Base-by-base conservation (phyloP, 2,329 filamentous ascomycete species). In the Chrysoporthe austroafricana region DNA sequence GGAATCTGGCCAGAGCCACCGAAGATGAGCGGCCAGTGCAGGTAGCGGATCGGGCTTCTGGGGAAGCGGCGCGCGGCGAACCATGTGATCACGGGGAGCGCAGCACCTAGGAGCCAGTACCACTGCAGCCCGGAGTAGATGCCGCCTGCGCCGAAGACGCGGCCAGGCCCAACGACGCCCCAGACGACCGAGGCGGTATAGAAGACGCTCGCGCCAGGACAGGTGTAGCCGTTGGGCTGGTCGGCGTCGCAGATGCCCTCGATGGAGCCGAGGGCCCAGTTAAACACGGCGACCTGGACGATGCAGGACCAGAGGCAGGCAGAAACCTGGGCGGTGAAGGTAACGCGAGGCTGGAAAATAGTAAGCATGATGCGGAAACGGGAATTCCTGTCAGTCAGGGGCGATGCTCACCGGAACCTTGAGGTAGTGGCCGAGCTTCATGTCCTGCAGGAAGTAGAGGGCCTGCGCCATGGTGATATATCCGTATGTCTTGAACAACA, bases 401-500 rank as follows among this genome's bases (percentile, higher is more conserved):
- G 18, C 16, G n/a, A 32, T 34, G 58, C 67, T 59, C 64, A 59
- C 50, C 1, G 81, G 80, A 9, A 66, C 59, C 14, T 67, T 72
- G 77, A 84, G 82, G 73, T 84, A 84, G 70, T 83, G 81, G 16
- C 73, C 81, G 2, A 80, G 72, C 68, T 82, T 82, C 70, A 82
- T 72, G 63, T 83, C 81, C 69, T 79, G 76, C 32, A 74, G 71
- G 68, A 82, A 82, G 64, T 74, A 77, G 39, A 82, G 71, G 1
- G 76, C 81, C 65, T 82, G 78, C 21, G 72, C 76, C 81, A 83
- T 82, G 62, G 77, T 80, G 62, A 84, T 83, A 64, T 84, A 84
- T 16, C 82, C 81, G 59, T 81, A 85, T 0, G 80, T 83, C 73
- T 85, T 85, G 78, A 85, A 85, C 50, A 85, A 74, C 83, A 86